Evolutionary conservation across 331 rosid genomes (phyloP), one percentile per base, ranked within the genome.

Genomic region (Pyrus hybrid): DNA sequence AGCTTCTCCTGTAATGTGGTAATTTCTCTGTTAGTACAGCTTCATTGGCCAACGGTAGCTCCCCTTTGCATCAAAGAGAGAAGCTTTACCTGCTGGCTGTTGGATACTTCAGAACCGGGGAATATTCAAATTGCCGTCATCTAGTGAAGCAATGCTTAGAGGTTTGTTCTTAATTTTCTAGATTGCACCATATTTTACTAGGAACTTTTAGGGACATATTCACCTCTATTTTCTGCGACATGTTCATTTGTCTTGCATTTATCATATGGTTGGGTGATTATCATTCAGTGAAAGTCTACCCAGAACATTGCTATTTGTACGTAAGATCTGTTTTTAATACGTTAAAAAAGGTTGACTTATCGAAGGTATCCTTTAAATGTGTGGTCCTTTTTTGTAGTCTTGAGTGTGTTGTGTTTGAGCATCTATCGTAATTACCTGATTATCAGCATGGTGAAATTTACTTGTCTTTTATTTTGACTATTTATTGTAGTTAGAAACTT

Each of bases 71-170:
- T 66, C 87, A 82, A 78, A 90, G 97, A 80, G 98, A 91, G 91
- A 93, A 86, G 83, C 84, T 93, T 13, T 93, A 93, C 85, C 92
- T 89, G 82, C 85, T 93, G 32, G 94, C 97, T 73, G 84, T 93
- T 77, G 98, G 94, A 54, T 83, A 85, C 70, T 91, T 73, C 67
- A 84, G 94, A 80, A 90, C 69, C 67, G 86, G 81, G 64, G 94
- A 93, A 32, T 90, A 86, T 84, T 75, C 96, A 58, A 91, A 80
- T 78, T 88, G 96, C 72, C 91, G 96, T 76, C 87, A 87, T 72
- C 97, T 91, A 57, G 86, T 78, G n/a, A 90, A 87, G 14, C 86
- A 83, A 56, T 91, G 97, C 82, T 84, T 91, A 68, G 30, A 63
- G 94, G 96, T 91, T 78, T 82, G 77, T 26, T 83, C 61, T 68